Percentiles rank a stretch among this genome's conserved stretches.
These are phyloP conservation scores for Apiotrichum sp. DNA, from an alignment of 1,284 basidiomycete species.

Conservation along the genomic window DNA sequence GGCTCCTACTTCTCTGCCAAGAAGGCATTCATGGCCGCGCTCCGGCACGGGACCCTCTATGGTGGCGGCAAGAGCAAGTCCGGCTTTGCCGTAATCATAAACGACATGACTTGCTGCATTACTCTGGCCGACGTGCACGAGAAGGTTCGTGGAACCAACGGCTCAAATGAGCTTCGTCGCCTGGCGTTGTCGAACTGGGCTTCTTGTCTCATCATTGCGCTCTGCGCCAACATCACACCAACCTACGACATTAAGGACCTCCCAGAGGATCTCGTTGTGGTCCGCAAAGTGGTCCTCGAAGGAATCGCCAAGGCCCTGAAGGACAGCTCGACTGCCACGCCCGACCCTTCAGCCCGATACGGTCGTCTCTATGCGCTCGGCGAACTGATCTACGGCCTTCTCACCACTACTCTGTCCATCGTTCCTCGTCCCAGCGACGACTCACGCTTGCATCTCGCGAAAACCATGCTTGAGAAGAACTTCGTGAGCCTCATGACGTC, in stretches of 20 bases:
- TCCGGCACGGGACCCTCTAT: conserved; percentile 53
- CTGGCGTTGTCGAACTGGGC: conserved; percentile 69
- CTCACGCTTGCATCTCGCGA: conserved; percentile 62
- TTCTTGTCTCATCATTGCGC: conserved; percentile 81
- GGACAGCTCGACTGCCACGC: conserved; percentile 58
- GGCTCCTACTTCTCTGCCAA: conserved; percentile 94
- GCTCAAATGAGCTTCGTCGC: conserved; percentile 12
- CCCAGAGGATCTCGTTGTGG: conserved; percentile 67
- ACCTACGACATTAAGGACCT: conserved; percentile 65
- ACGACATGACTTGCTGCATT: conserved; percentile 71
- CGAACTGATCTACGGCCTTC: conserved; percentile 79
- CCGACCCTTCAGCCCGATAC: conserved; percentile 71
- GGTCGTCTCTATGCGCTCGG: conserved; percentile 81
- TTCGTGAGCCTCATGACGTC: conserved; percentile 85
- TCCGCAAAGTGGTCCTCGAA: conserved; percentile 86
- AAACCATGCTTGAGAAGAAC: conserved; percentile 98
- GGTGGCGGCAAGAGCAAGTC: conserved; percentile 48
- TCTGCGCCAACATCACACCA: conserved; percentile 72
- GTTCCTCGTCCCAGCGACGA: conserved; percentile 47
- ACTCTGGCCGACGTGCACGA: conserved; percentile 49
- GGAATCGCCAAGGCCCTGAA: conserved; percentile 80
- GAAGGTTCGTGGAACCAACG: conserved; percentile 5
- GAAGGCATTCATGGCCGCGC: conserved; percentile 72
- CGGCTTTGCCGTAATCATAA: conserved; percentile 54
- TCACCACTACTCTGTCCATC: conserved; percentile 64